Conservation (phyloP, 129 eudicot species). For the Centella asiatica region DNA sequence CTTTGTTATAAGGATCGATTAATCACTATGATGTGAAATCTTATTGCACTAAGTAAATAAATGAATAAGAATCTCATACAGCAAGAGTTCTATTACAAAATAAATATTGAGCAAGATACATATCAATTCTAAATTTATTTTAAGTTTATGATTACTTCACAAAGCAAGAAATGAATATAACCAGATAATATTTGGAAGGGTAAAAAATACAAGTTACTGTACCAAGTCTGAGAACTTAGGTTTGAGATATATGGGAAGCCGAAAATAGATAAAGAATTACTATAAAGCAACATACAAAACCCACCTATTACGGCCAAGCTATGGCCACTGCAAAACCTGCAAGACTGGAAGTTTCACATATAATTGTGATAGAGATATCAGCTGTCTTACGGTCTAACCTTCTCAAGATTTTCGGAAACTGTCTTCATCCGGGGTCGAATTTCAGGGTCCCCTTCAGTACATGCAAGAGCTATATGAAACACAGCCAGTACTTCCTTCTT, state of each 20-base stretch:
- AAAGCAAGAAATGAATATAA: conserved; percentile 1
- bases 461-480: conserved; percentile 71
- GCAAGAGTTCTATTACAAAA: neutral
- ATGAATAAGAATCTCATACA: neutral
- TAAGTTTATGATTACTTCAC: neutral
- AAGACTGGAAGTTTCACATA: neutral
- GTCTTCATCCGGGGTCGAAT: conserved; percentile 80
- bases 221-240: conserved; percentile 8
- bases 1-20: too few species aligned
- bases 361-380: neutral
- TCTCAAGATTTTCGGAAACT: conserved; percentile 70
- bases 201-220: neutral
- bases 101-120: neutral
- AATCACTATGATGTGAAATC: too few species aligned
- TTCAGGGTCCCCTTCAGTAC: conserved; percentile 91
- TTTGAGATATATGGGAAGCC: neutral
- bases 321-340: conserved; percentile 6
- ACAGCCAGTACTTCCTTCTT: conserved; percentile 73
- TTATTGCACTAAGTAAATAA: too few species aligned
- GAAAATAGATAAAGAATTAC: neutral
- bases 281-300: too few species aligned
- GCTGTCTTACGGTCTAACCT: conserved; percentile 38
- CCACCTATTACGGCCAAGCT: too few species aligned
- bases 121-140: too few species aligned
- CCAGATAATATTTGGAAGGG: neutral